Conservation (phyloP, 768 basidiomycete species). For the Trametes elegans region DNA sequence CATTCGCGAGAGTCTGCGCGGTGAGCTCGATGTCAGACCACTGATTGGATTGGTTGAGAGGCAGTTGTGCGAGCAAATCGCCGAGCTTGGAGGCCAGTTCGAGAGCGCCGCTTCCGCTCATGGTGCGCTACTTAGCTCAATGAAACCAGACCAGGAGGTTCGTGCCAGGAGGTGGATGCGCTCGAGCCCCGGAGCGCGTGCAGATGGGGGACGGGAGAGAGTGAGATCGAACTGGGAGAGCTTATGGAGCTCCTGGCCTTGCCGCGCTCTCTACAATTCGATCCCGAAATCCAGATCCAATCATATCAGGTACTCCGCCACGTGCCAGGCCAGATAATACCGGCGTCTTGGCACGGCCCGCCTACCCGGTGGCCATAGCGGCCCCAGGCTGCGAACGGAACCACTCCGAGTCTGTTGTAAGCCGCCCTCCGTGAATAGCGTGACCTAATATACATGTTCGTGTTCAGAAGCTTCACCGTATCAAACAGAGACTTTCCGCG, state of each 20-base stretch:
- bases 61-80: slow-evolving; percentile 34
- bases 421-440: background rate
- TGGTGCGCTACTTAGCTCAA: slow-evolving; percentile 7
- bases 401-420: background rate
- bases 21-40: slow-evolving; percentile 55
- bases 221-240: background rate
- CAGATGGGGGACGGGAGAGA: slow-evolving; percentile 4
- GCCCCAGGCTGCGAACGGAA: no score
- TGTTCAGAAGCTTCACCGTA: background rate
- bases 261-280: background rate
- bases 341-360: background rate
- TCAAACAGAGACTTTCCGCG: slow-evolving; percentile 29
- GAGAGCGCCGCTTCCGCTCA: slow-evolving; percentile 23
- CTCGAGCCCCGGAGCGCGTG: background rate
- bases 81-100: slow-evolving; percentile 31
- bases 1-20: slow-evolving; percentile 60
- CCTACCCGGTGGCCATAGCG: background rate
- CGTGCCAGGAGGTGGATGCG: background rate
- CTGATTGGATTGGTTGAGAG: slow-evolving; percentile 29
- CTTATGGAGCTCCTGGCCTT: slow-evolving; percentile 6
- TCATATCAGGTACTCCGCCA: slow-evolving; percentile 1
- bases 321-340: slow-evolving; percentile 5
- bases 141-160: background rate
- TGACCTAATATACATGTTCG: slow-evolving; percentile 3
- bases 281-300: slow-evolving; percentile 3